Evolutionary conservation across 768 basidiomycete genomes (phyloP), one percentile per base, ranked within the genome.

Genomic region (Pisolithus sp.): DNA sequence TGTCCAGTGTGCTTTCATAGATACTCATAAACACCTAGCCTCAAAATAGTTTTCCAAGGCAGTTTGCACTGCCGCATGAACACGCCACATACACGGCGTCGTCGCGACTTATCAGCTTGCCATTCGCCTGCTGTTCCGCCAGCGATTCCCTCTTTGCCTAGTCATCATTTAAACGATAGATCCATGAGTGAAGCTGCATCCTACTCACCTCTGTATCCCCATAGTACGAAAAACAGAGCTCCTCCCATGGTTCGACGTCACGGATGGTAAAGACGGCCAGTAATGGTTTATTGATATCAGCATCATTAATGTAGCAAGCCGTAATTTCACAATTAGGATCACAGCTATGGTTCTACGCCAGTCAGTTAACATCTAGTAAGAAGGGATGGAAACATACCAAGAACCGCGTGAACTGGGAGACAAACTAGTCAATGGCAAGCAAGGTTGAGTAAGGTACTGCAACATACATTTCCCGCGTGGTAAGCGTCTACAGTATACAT

Each of bases 391-490:
- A 13, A 73, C 80, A 60, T 63, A 89, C 92, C 58, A 94, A 68
- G 61, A 89, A 95, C 30, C 93, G 80, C n/a, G 93, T 93, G 67
- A 93, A 93, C 92, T 94, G 57, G 10, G 53, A 30, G 17, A 40
- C 23, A 5, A 3, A 12, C 37, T 54, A 44, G 57, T 10, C 7
- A 46, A 43, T 51, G 34, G 34, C 46, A 17, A 38, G 44, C 37
- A 20, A 48, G 5, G 15, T 2, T 21, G 17, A 43, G n/a, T 23
- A 10, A 48, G 18, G 38, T 21, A 23, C 26, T 13, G 46, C 15
- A 15, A 48, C 17, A 31, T 45, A 45, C 43, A 30, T 45, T 45
- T 45, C 43, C 43, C 7, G 43, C 43, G 12, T 45, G 43, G 43
- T 45, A 45, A 7, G 43, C 43, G 9, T 45, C 43, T n/a, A 94